Conservation (phyloP, 768 basidiomycete genomes). For the Mycena capillaripes region DNA sequence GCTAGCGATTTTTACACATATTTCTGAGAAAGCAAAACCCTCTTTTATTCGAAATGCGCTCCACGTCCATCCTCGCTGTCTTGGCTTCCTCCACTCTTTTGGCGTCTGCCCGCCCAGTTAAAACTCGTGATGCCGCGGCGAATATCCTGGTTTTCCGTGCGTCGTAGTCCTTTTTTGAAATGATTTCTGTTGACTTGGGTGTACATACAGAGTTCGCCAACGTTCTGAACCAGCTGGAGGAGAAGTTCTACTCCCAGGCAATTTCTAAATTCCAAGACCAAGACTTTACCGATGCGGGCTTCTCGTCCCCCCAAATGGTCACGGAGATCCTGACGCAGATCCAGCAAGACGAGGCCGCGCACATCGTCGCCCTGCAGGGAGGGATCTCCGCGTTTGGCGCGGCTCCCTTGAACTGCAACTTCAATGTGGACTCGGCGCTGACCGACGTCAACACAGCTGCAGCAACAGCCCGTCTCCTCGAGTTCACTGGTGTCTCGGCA, state of each 20-base stretch:
- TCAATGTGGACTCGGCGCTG: constrained; percentile 76
- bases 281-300: constrained; percentile 78
- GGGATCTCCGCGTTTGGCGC: constrained; percentile 65
- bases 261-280: constrained; percentile 71
- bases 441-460: constrained; percentile 79
- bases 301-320: constrained; percentile 63
- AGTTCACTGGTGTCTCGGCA: constrained; percentile 80
- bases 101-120: no score
- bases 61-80: no score
- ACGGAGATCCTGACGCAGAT: constrained; percentile 72
- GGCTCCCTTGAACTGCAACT: constrained; percentile 73
- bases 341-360: constrained; percentile 50
- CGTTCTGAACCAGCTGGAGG: constrained; percentile 81
- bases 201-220: constrained; percentile 77
- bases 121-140: no score
- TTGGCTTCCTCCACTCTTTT: no score
- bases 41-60: no score
- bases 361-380: not conserved
- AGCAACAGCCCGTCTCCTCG: constrained; percentile 78
- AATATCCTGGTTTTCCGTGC: constrained; percentile 65
- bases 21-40: no score
- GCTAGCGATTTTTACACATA: no score
- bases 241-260: constrained; percentile 75
- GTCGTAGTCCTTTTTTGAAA: constrained; percentile 41
- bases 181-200: not conserved